Evolutionary conservation across 768 basidiomycete genomes (phyloP).

Genomic region (Russula olivacea): DNA sequence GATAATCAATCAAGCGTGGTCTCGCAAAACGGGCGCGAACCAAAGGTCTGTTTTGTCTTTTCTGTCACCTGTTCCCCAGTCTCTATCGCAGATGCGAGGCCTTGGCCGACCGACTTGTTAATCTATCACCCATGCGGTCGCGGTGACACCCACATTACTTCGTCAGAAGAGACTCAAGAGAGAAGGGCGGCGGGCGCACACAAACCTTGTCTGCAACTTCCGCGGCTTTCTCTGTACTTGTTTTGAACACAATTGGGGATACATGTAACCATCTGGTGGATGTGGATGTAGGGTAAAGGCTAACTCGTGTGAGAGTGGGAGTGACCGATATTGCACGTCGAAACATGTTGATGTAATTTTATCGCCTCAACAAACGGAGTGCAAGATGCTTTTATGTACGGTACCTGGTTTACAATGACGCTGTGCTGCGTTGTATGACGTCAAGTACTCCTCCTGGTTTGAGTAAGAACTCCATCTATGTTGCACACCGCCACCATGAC

Average conservation of each 20-base stretch:
- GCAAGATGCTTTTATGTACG: too few species aligned
- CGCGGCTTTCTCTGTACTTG: conserved; percentile 15
- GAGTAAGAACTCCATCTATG: too few species aligned
- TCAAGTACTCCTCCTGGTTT: too few species aligned
- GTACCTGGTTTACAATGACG: too few species aligned
- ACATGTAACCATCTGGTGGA: conserved; percentile 11
- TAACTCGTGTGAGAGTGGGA: conserved; percentile 2
- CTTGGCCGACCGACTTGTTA: conserved; percentile 21
- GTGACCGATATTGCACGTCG: background rate
- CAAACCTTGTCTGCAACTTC: conserved; percentile 24
- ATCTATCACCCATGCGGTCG: conserved; percentile 7
- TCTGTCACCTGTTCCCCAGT: conserved; percentile 19
- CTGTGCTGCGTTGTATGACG: too few species aligned
- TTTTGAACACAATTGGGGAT: conserved; percentile 8
- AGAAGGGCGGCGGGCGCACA: background rate
- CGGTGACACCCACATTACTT: background rate
- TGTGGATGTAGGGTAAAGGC: background rate
- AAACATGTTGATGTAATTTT: conserved; percentile 10
- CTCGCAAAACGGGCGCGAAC: conserved; percentile 1
- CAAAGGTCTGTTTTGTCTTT: conserved; percentile 20
- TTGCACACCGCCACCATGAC: too few species aligned
- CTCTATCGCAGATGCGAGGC: conserved; percentile 23
- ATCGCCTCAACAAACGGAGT: too few species aligned
- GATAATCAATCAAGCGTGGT: background rate
- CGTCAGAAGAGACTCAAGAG: too few species aligned